Conservation (phyloP, 805 yeast species). For the Lachancea lanzarotensis region DNA sequence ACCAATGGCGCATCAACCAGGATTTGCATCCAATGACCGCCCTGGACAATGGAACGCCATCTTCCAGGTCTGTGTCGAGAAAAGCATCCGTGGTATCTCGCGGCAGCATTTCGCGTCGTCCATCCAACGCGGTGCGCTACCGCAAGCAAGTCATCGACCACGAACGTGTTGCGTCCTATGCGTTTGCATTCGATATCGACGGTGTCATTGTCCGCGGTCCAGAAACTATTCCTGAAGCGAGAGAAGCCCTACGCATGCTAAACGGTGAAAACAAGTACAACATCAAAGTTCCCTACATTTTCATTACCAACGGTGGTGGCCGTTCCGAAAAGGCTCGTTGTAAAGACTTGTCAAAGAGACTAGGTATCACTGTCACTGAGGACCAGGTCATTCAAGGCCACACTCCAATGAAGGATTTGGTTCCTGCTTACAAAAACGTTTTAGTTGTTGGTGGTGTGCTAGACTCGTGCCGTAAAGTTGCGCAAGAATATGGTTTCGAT, state of each 20-base stretch:
- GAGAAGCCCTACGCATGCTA: slow-evolving; percentile 60
- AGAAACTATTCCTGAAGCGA: slow-evolving; percentile 74
- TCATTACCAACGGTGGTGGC: slow-evolving; percentile 92
- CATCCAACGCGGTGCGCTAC: slow-evolving; percentile 12
- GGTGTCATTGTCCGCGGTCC: slow-evolving; percentile 87
- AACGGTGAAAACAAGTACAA: slow-evolving; percentile 74
- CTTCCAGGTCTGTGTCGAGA: slow-evolving; percentile 8
- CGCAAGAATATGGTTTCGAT: slow-evolving; percentile 75
- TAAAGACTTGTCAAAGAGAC: slow-evolving; percentile 56
- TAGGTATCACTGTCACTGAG: slow-evolving; percentile 54
- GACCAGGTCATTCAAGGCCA: slow-evolving; percentile 90
- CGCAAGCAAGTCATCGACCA: slow-evolving; percentile 53
- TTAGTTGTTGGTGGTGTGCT: slow-evolving; percentile 87
- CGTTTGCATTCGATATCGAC: slow-evolving; percentile 89
- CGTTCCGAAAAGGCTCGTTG: slow-evolving; percentile 72
- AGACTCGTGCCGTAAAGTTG: slow-evolving; percentile 75
- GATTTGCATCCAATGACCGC: slow-evolving; percentile 27
- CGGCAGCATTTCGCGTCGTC: slow-evolving; percentile 1
- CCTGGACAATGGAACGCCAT: slow-evolving; percentile 11
- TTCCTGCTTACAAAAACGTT: slow-evolving; percentile 60
- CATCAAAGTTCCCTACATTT: slow-evolving; percentile 74
- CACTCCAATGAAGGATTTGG: slow-evolving; percentile 86
- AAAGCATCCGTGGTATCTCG: slow-evolving; percentile 8
- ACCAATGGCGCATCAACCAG: slow-evolving; percentile 47
- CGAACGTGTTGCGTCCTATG: slow-evolving; percentile 69